A percentile compares a stretch with the other conserved stretches of the same genome.
phyloP scores from a whole-genome alignment of 2,329 filamentous ascomycete genomes.

The Ascochyta fabae region DNA sequence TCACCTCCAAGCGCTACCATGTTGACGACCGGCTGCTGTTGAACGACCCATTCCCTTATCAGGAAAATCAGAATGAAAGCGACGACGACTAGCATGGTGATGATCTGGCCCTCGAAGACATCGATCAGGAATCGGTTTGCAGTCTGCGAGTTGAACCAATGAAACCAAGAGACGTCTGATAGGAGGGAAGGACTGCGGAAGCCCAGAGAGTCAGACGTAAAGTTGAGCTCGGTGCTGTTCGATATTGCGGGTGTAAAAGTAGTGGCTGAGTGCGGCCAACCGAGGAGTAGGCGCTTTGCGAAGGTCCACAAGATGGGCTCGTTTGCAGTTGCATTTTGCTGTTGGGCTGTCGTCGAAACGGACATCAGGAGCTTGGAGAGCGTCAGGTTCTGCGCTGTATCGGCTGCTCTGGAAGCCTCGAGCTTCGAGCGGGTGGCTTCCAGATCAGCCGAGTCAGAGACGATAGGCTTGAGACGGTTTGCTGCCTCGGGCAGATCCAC shows the following conservation, averaged over 20 bases:
- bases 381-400: slow-evolving; percentile 26
- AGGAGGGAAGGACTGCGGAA: slow-evolving; percentile 51
- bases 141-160: slow-evolving; percentile 61
- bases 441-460: slow-evolving; percentile 20
- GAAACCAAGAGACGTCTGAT: slow-evolving; percentile 65
- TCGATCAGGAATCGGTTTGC: slow-evolving; percentile 83
- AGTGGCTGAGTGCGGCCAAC: slow-evolving; percentile 32
- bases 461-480: slow-evolving; percentile 1
- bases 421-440: slow-evolving; percentile 27
- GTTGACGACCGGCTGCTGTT: slow-evolving; percentile 93
- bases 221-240: slow-evolving; percentile 35
- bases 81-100: slow-evolving; percentile 88
- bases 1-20: slow-evolving; percentile 60
- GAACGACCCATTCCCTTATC: slow-evolving; percentile 96
- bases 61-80: slow-evolving; percentile 97
- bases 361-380: slow-evolving; percentile 45
- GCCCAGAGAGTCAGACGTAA: slow-evolving; percentile 34
- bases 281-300: slow-evolving; percentile 52
- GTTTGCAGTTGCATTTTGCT: slow-evolving; percentile 43
- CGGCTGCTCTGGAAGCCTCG: slow-evolving; percentile 26
- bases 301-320: slow-evolving; percentile 57
- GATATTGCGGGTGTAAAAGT: slow-evolving; percentile 32
- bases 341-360: slow-evolving; percentile 50
- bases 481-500: slow-evolving; percentile 16
- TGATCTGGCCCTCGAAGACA: slow-evolving; percentile 89